Percentiles rank a stretch among this genome's conserved stretches.
These are phyloP conservation scores for Durio zibethinus DNA, from an alignment of 345 rosid species.

Conservation along the genomic window DNA sequence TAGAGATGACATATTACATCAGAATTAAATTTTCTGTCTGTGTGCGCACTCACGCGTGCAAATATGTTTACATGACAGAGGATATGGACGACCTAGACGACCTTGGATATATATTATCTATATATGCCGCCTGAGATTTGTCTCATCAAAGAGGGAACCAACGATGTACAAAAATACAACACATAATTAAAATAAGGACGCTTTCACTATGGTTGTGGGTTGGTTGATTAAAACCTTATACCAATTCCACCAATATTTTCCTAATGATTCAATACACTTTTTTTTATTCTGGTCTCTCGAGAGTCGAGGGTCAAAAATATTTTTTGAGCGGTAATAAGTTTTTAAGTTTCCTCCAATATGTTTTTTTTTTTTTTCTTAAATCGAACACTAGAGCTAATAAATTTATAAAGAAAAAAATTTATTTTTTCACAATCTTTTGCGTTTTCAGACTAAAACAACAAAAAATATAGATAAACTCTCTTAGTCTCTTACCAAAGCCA, in stretches of 20 bases:
- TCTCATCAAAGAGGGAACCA: neutral
- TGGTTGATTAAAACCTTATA: conserved; percentile 14
- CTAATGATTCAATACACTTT: conserved; percentile 2
- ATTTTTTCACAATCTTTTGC: no score
- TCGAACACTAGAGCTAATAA: no score
- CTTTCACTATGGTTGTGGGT: neutral
- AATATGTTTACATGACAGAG: no score
- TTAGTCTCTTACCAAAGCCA: no score
- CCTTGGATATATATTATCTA: neutral
- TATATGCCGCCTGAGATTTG: neutral
- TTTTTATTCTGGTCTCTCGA: neutral
- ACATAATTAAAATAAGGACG: neutral
- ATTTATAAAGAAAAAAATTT: no score
- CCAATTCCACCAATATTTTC: conserved; percentile 2
- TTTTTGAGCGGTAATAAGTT: no score
- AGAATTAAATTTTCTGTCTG: neutral
- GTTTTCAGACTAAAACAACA: no score
- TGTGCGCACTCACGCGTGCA: neutral
- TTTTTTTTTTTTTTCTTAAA: no score
- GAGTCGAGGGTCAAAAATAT: no score
- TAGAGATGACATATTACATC: neutral
- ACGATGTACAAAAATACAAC: neutral
- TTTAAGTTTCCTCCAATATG: no score
- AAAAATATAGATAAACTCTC: no score
- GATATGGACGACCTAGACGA: neutral